Conservation (phyloP, 192 early-diverging fungal species). For the Dissophora globulifera region DNA sequence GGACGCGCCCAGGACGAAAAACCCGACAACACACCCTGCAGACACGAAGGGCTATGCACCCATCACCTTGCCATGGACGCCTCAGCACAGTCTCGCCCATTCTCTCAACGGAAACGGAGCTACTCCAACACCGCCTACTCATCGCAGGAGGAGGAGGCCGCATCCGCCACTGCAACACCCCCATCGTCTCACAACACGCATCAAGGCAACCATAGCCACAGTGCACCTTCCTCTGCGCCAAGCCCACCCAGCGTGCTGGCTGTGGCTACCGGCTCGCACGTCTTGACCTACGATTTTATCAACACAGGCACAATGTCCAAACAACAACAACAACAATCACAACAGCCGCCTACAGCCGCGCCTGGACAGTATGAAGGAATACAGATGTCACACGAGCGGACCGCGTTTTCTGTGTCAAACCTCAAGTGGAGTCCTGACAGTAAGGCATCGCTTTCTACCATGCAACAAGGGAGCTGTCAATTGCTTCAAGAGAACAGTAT, state of each 20-base stretch:
- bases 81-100: conserved; percentile 8
- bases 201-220: background rate
- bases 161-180: background rate
- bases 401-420: conserved; percentile 13
- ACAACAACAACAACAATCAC: conserved; percentile 7
- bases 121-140: conserved; percentile 46
- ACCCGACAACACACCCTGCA: too few relatives aligned
- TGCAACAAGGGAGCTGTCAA: too few relatives aligned
- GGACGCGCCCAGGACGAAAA: too few relatives aligned
- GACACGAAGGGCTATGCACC: too few relatives aligned
- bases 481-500: background rate
- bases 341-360: conserved; percentile 8
- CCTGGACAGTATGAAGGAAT: conserved; percentile 45
- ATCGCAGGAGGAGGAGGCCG: conserved; percentile 35
- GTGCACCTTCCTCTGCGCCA: background rate
- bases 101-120: conserved; percentile 42
- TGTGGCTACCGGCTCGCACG: conserved; percentile 11
- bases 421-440: conserved; percentile 52
- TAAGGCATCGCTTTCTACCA: too few relatives aligned
- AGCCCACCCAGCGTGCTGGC: conserved; percentile 26
- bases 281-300: conserved; percentile 38
- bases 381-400: conserved; percentile 29
- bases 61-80: conserved; percentile 15
- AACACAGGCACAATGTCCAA: conserved; percentile 9
- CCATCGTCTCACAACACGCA: too few relatives aligned